These are phyloP conservation scores for Geopyxis carbonaria DNA, from an alignment of 495 filamentous ascomycete species.

Conservation along the genomic window DNA sequence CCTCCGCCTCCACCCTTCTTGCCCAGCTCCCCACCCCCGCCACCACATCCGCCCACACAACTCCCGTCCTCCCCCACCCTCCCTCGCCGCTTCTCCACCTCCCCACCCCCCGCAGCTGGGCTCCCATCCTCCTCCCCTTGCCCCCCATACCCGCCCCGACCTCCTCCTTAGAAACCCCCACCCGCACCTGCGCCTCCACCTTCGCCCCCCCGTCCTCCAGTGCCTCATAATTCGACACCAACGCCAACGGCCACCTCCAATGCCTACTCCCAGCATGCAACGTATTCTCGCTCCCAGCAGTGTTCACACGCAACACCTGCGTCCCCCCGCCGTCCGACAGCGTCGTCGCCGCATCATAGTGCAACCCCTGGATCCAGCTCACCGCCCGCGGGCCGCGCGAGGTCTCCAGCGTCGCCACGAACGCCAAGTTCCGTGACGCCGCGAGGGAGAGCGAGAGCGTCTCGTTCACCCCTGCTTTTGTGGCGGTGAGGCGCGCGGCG, in stretches of 20 bases:
- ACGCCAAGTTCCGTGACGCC: constrained; percentile 39
- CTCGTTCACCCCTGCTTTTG: constrained; percentile 45
- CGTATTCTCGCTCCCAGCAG: no score
- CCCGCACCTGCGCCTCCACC: constrained; percentile 7
- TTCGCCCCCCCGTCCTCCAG: no score
- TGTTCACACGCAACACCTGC: constrained; percentile 1
- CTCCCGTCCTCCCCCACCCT: constrained; percentile 5
- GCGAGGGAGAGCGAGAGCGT: constrained; percentile 33
- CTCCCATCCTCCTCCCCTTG: constrained; percentile 8
- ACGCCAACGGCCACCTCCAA: no score
- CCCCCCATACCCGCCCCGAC: background rate
- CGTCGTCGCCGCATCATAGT: constrained; percentile 25
- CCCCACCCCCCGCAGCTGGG: constrained; percentile 6
- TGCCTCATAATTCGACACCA: constrained; percentile 6
- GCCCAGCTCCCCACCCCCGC: constrained; percentile 13
- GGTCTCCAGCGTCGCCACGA: constrained; percentile 35
- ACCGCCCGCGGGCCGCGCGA: constrained; percentile 27
- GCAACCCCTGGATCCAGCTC: constrained; percentile 47
- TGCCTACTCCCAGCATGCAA: no score
- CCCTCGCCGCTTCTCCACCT: constrained; percentile 6
- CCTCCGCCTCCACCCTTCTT: constrained; percentile 13
- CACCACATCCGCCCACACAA: constrained; percentile 7
- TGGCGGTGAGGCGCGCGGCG: constrained; percentile 24
- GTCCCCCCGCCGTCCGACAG: constrained; percentile 2
- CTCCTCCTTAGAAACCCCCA: constrained; percentile 1